Base-by-base conservation (phyloP, 2,329 filamentous ascomycete species). In the Colletotrichum viniferum region DNA sequence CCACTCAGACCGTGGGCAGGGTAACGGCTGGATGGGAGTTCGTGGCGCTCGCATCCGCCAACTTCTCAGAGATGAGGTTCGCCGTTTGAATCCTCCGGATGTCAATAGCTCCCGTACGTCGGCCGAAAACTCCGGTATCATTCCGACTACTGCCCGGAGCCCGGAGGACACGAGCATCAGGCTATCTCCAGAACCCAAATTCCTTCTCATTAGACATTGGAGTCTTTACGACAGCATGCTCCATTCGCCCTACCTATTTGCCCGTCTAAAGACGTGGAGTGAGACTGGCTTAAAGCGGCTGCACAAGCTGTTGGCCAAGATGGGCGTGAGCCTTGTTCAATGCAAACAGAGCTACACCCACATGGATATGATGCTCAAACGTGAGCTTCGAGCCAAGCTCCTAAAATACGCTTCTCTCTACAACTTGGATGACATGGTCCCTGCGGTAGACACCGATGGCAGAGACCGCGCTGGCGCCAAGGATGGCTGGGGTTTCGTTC, bases 211-310 rank as follows among this genome's bases (percentile, higher is more conserved):
- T 69, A 90, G 97, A 38, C 97, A 99, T 83, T 99, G 97, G 97
- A 98, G 95, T 79, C 88, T 99, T 16, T 98, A 98, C 84, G 97
- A 99, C 81, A 98, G 96, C 83, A 98, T 99, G 97, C 90, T 98
- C 14, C 97, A 99, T 83, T 98, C 96, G 0, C 96, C 96, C 0
- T 98, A 98, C 81, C 91, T 99, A 6, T 96, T 97, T 75, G 95
- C 96, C 5, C 92, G 95, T 36, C 89, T 99, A 61, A 96, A 97
- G 84, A 96, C 98, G 62, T 99, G 97, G 96, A 97, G 93, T 76
- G 97, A 98, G 77, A 91, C 90, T 66, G 97, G 97, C 4, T 90
- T 95, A 69, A 98, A 97, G 83, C 92, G 96, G 67, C 88, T 99
- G 24, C 95, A 98, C 84, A 98, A 98, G 82, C 90, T 99, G 1